These are phyloP conservation scores for Curvularia verruculosa DNA, from an alignment of 2,329 filamentous ascomycete species.

Conservation along the genomic window DNA sequence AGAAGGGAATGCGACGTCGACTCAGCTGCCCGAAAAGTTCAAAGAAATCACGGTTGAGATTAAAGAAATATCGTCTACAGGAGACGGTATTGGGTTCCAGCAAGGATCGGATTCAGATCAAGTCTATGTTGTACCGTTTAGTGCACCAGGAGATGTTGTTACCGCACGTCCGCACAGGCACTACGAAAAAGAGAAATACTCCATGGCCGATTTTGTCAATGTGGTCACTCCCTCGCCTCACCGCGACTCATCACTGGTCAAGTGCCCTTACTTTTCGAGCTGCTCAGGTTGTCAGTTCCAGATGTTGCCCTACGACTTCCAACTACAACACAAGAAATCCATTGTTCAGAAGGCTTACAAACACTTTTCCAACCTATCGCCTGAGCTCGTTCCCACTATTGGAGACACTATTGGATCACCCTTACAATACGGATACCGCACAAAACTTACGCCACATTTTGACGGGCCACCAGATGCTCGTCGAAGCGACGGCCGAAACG, in stretches of 20 bases:
- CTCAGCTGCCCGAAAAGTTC: constrained; percentile 66
- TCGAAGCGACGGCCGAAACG: constrained; percentile 55
- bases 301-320: constrained; percentile 88
- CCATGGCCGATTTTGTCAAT: constrained; percentile 80
- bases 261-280: constrained; percentile 83
- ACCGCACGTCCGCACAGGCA: constrained; percentile 81
- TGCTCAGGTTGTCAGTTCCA: constrained; percentile 96
- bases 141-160: constrained; percentile 81
- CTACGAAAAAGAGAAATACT: constrained; percentile 68
- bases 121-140: constrained; percentile 88
- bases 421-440: constrained; percentile 90
- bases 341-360: constrained; percentile 90
- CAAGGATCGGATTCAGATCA: constrained; percentile 65
- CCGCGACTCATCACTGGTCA: constrained; percentile 77
- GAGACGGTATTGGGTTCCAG: constrained; percentile 84
- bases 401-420: constrained; percentile 88
- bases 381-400: constrained; percentile 75
- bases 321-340: constrained; percentile 81
- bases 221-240: constrained; percentile 74
- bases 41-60: constrained; percentile 84
- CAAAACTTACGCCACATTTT: constrained; percentile 96
- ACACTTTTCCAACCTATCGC: constrained; percentile 85
- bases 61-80: constrained; percentile 82
- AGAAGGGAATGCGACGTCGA: constrained; percentile 21
- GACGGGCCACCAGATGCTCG: constrained; percentile 70